These are phyloP conservation scores for Magnusiomyces clavatus DNA, from an alignment of 1,139 yeast species.

Conservation along the genomic window DNA sequence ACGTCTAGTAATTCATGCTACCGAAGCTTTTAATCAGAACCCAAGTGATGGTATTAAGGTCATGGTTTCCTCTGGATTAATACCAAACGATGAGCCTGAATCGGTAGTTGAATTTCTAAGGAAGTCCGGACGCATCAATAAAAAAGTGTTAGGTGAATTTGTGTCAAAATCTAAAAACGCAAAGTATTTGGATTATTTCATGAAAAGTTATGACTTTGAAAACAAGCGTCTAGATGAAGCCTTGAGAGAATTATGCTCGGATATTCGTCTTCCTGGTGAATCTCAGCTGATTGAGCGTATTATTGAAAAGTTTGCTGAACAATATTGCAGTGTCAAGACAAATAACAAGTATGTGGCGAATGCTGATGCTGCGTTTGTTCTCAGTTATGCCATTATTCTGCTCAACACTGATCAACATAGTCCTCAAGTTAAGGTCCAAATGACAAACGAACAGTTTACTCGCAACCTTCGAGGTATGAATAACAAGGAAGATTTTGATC, in stretches of 20 bases:
- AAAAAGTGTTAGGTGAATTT: slow-evolving; percentile 78
- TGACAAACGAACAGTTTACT: slow-evolving; percentile 79
- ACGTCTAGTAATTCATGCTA: slow-evolving; percentile 66
- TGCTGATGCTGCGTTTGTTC: slow-evolving; percentile 77
- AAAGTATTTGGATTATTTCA: slow-evolving; percentile 54
- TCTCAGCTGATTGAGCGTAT: slow-evolving; percentile 92
- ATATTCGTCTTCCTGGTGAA: slow-evolving; percentile 94
- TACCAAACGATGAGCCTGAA: slow-evolving; percentile 46
- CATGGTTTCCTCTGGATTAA: slow-evolving; percentile 56
- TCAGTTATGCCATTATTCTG: slow-evolving; percentile 88
- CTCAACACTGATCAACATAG: slow-evolving; percentile 90
- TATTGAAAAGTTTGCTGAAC: slow-evolving; percentile 76
- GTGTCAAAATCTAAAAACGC: slow-evolving; percentile 69
- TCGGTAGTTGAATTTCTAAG: slow-evolving; percentile 73
- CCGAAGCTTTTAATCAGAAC: slow-evolving; percentile 64
- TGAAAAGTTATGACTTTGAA: slow-evolving; percentile 64
- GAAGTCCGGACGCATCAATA: slow-evolving; percentile 72
- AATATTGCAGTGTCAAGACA: slow-evolving; percentile 44
- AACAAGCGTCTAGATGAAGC: slow-evolving; percentile 90
- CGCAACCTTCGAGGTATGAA: slow-evolving; percentile 76
- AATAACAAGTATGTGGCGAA: slow-evolving; percentile 30
- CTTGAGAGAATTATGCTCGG: slow-evolving; percentile 66
- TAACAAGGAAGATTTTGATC: slow-evolving; percentile 58
- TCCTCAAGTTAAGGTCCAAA: slow-evolving; percentile 63
- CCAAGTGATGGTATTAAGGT: slow-evolving; percentile 68